Percentiles rank a stretch among this genome's conserved stretches.
Evolutionary conservation across 805 yeast species (phyloP).

Genomic region (Wickerhamomyces sydowiorum): DNA sequence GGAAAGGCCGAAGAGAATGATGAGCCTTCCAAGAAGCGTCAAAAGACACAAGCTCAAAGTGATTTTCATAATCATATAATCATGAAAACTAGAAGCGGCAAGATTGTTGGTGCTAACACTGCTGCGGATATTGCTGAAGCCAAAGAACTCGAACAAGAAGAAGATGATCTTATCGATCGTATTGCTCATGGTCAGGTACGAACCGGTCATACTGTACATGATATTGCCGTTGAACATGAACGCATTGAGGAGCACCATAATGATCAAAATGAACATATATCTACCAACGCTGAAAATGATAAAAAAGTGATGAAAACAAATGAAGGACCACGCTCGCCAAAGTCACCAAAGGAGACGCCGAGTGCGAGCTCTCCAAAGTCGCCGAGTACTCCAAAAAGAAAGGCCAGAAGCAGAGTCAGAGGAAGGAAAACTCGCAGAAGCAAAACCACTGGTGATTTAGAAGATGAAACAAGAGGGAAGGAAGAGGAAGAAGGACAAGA

Average conservation of each 20-base stretch:
- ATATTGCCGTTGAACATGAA: conserved; percentile 11
- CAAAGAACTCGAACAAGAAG: conserved; percentile 12
- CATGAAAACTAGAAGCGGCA: conserved; percentile 27
- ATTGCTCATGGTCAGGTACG: conserved; percentile 16
- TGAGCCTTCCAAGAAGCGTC: neutral
- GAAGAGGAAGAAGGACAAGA: neutral
- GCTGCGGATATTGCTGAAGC: conserved; percentile 19
- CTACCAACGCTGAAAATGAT: no score
- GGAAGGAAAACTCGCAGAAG: no score
- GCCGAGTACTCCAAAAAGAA: no score
- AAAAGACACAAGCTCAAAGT: neutral
- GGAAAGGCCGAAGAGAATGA: neutral
- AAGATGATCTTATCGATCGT: conserved; percentile 14
- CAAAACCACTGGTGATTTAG: neutral
- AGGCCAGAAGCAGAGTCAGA: no score
- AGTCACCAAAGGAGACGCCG: no score
- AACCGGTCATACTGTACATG: conserved; percentile 3
- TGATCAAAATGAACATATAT: conserved; percentile 1
- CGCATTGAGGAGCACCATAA: conserved; percentile 7
- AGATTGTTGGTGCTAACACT: conserved; percentile 23
- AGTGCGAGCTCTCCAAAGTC: no score
- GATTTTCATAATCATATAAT: conserved; percentile 13
- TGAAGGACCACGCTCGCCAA: no score
- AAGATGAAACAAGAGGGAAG: neutral
- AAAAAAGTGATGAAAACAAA: no score